Evolutionary conservation across 1,284 basidiomycete species (phyloP), one percentile per base, ranked within the genome.

Genomic region (Microbotryum lychnidis-dioicae): DNA sequence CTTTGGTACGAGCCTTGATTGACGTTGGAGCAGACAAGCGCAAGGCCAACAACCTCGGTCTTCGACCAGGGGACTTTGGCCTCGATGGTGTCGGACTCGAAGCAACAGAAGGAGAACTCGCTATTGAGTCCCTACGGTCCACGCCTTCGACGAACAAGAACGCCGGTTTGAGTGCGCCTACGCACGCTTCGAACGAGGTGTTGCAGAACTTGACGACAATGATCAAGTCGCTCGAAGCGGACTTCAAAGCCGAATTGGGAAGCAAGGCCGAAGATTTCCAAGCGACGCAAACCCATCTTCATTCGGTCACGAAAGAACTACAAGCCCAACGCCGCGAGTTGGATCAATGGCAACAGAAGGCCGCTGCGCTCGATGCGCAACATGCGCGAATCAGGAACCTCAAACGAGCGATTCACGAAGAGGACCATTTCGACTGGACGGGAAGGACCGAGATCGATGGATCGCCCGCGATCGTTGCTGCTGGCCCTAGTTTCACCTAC

Each of bases 1-100:
- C 87, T 67, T 77, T 98, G 66, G 91, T 97, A 21, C 81, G 87
- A 69, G 87, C 91, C 27, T 77, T 98, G 63, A 73, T 99, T 63
- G 93, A 97, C 71, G 90, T 92, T 8, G 92, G 92, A 9, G 96
- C 94, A 2, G 93, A 97, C 76, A 86, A 89, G 71, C 82, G 85
- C 70, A 79, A 91, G 62, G 82, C 87, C n/a, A 99, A 99, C 77
- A 94, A 94, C 73, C 79, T 99, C 31, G 94, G 94, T 4, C 78
- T 99, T 69, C 82, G 89, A 57, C 89, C 96, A 1, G 87, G 86
- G 16, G 94, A 99, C 75, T 99, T 92, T 74, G 92, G 92, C 21
- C 83, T 97, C 5, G 90, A 94, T 72, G 85, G 84, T 42, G 91
- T 90, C 29, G 37, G 37, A 42, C 37, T 42, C 12, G 37, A 42